Base-by-base conservation (phyloP, 805 yeast species). In the Hanseniaspora pseudoguilliermondii region DNA sequence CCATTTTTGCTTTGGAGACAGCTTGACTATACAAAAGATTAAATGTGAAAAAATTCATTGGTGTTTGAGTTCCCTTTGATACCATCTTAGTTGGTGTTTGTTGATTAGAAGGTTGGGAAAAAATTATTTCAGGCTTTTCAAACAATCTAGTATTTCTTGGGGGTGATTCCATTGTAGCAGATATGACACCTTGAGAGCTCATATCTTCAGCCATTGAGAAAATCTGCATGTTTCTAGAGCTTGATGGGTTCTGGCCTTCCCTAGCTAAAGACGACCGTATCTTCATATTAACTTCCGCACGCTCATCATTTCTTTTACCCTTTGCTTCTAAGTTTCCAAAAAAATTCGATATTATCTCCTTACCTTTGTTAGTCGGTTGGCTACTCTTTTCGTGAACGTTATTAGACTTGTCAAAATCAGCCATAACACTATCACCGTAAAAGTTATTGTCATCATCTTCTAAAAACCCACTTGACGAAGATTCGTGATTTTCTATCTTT, bases 11-110 rank as follows among this genome's bases (percentile, higher is more conserved):
- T 1, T 8, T n/a, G 34, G 25, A 16, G 3, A 46, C 32, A 46
- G 48, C 48, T 29, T 46, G 32, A 15, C 16, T 29, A 21, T 46
- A 46, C 23, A 46, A 36, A 6, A 46, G 10, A 15, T 46, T 46
- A 10, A 46, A 46, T 25, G 55, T 25, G 13, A 52, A 38, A n/a
- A 38, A 52, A 18, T 52, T 52, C 23, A 52, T 18, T 6, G 40
- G 40, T 18, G 55, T 52, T 41, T 52, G 55, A 25, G 38, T 42
- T 9, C 49, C 49, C 38, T 38, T 25, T 18, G 39, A 40, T 16
- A 42, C 27, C n/a, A 51, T 35, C 15, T 16, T 21, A 16, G 35
- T 7, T 8, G 34, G 20, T 16, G 32, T 15, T 27, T 15, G 4
- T 10, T 43, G 47, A n/a, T 10, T 32, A 11, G 36, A 27, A n/a